Evolutionary conservation across 768 basidiomycete genomes (phyloP), one percentile per base, ranked within the genome.

Genomic region (Agrocybe praecox): DNA sequence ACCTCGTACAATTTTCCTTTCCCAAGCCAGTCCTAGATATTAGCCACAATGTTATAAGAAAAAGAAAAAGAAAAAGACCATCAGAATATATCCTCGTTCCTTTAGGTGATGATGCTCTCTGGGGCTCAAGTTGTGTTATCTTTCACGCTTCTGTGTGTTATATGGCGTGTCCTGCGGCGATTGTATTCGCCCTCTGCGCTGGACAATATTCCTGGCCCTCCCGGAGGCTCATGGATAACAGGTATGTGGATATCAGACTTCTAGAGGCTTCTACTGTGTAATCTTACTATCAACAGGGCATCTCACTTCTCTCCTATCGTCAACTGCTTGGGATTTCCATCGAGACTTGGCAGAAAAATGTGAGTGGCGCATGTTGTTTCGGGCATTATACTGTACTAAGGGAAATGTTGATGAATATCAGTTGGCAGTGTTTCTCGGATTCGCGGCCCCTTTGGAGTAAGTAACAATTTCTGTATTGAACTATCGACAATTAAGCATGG

Each of bases 261-360:
- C 7, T 4, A n/a, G n/a, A n/a, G n/a, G n/a, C n/a, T 18, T 51
- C 19, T 22, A 2, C 8, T 22, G 2, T 2, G 34, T 23, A 14
- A 19, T 14, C 6, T 19, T 12, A 22, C 8, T 21, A 19, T 40
- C 19, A 19, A 18, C n/a, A 52, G 51, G 51, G 21, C 43, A 40
- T 24, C 51, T 52, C 4, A 44, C 12, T 19, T 11, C 43, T n/a
- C 5, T 52, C 6, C 12, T 26, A 3, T 43, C 42, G 29, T 11
- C 40, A 3, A 63, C 72, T 46, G 69, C 62, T 11, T 75, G 72
- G 74, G 68, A 67, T 6, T 79, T 67, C 53, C 72, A 78, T 55
- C 61, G 8, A 55, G 62, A 2, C 53, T 78, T 9, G n/a, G 61
- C 63, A 11, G 52, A 67, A 22, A 67, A 64, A 11, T 79, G 74